A percentile compares a stretch with the other conserved stretches of the same genome.
Evolutionary conservation across 306 rosid species (phyloP).

Genomic region (Rosa multiflora): DNA sequence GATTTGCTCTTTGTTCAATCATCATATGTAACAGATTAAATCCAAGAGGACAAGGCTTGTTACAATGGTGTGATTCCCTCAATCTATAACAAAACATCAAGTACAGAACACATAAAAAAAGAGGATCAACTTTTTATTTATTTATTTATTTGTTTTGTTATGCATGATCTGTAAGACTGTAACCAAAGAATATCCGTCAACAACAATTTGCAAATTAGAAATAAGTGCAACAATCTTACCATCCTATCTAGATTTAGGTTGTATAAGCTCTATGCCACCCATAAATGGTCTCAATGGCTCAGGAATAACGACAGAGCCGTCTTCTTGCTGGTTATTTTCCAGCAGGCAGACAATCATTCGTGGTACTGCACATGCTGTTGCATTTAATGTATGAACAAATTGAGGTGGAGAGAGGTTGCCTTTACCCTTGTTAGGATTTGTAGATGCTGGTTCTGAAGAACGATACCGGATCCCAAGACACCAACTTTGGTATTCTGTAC

Average conservation of each 20-base stretch:
- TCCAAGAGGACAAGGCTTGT: too few relatives aligned
- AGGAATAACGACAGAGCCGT: slow-evolving; percentile 72
- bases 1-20: background rate
- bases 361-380: slow-evolving; percentile 94
- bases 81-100: background rate
- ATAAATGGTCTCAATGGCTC: slow-evolving; percentile 81
- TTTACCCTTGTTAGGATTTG: slow-evolving; percentile 56
- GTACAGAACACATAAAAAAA: too few relatives aligned
- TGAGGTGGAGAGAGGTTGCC: slow-evolving; percentile 64
- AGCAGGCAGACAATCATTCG: slow-evolving; percentile 84
- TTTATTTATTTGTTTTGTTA: background rate
- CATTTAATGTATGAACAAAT: slow-evolving; percentile 89
- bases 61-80: background rate
- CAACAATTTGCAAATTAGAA: slow-evolving; percentile 5
- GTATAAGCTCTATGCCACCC: slow-evolving; percentile 62
- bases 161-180: background rate
- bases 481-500: slow-evolving; percentile 89
- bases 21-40: background rate
- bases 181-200: slow-evolving; percentile 12
- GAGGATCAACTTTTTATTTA: too few relatives aligned
- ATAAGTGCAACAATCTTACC: background rate
- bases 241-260: slow-evolving; percentile 41
- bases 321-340: slow-evolving; percentile 88
- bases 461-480: slow-evolving; percentile 80
- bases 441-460: slow-evolving; percentile 50